Evolutionary conservation across 768 basidiomycete genomes (phyloP).

Genomic region (Collybiopsis confluens): DNA sequence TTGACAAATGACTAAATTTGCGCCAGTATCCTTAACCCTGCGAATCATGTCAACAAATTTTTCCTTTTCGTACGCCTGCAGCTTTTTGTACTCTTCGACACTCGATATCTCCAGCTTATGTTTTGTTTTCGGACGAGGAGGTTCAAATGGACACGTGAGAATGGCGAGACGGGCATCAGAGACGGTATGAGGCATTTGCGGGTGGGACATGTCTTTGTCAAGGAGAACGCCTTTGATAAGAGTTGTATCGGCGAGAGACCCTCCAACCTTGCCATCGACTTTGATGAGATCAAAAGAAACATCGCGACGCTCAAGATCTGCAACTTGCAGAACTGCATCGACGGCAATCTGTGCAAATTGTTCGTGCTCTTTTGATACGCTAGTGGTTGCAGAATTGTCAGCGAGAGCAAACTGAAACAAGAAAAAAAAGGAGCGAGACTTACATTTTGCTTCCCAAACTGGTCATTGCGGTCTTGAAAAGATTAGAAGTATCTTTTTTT

Average conservation of each 20-base stretch:
- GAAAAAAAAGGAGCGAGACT: constrained; percentile 16
- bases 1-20: constrained; percentile 98
- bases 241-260: constrained; percentile 90
- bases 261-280: constrained; percentile 98
- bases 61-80: constrained; percentile 91
- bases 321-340: constrained; percentile 92
- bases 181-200: constrained; percentile 91
- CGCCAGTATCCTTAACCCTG: constrained; percentile 92
- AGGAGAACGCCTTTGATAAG: constrained; percentile 97
- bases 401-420: neutral
- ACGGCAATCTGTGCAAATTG: constrained; percentile 98
- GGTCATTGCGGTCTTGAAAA: constrained; percentile 94
- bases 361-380: constrained; percentile 93
- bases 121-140: constrained; percentile 98
- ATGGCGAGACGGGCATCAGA: constrained; percentile 91
- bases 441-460: constrained; percentile 98
- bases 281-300: constrained; percentile 98
- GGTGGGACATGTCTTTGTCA: constrained; percentile 99
- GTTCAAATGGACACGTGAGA: constrained; percentile 98
- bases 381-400: constrained; percentile 24
- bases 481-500: constrained; percentile 74
- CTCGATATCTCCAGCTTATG: constrained; percentile 96
- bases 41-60: constrained; percentile 98
- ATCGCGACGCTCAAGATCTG: constrained; percentile 91
- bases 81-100: constrained; percentile 95